phyloP scores from a whole-genome alignment of 1,284 basidiomycete genomes.

The Nidula niveotomentosa region DNA sequence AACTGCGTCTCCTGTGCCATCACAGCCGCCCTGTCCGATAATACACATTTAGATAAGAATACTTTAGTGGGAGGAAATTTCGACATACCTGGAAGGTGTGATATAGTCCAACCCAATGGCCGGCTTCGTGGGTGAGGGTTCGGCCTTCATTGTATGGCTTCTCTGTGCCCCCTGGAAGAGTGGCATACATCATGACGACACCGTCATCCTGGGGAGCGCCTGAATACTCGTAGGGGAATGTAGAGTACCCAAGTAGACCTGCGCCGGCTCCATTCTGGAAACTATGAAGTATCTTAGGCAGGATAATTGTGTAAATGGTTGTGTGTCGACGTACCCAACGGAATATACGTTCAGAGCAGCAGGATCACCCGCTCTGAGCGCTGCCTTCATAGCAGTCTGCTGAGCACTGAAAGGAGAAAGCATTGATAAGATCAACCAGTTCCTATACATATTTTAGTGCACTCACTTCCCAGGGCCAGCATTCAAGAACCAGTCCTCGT shows the following conservation, averaged over 20 bases:
- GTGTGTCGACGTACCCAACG: not conserved
- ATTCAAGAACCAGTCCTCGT: not conserved
- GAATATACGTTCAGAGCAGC: not conserved
- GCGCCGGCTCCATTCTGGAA: constrained; percentile 19
- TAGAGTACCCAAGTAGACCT: constrained; percentile 39
- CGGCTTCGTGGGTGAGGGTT: constrained; percentile 48
- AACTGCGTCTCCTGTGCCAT: constrained; percentile 37
- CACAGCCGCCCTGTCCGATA: constrained; percentile 37
- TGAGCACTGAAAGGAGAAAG: not conserved
- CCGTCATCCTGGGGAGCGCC: constrained; percentile 6
- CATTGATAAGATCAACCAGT: not conserved
- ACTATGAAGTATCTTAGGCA: constrained; percentile 8
- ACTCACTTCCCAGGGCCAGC: not conserved
- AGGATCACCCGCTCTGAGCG: not conserved
- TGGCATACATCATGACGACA: constrained; percentile 29
- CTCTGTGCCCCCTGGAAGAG: constrained; percentile 37
- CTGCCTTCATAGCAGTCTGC: not conserved
- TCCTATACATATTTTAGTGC: not conserved
- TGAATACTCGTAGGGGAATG: constrained; percentile 36
- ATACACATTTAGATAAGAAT: not conserved
- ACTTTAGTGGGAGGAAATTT: not conserved
- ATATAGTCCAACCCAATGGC: constrained; percentile 49
- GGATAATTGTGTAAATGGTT: not conserved
- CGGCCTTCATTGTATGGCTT: constrained; percentile 37
- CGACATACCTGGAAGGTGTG: constrained; percentile 38